Base-by-base conservation (phyloP, 139 green algal genomes). In the Chlamydomonas urium region DNA sequence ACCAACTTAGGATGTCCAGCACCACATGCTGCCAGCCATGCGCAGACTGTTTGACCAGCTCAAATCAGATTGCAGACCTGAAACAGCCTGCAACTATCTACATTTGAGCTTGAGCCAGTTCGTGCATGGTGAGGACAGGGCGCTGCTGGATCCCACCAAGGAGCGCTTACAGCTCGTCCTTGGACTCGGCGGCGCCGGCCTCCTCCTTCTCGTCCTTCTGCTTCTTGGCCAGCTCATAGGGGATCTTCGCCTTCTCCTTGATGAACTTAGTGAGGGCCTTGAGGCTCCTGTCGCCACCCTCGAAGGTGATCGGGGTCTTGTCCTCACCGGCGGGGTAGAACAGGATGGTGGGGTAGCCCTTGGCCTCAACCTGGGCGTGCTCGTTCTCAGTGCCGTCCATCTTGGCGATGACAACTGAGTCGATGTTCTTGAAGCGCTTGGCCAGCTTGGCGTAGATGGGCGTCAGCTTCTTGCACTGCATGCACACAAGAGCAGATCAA, bases 381-480 rank as follows among this genome's bases (percentile, higher is more conserved):
- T 93, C 87, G 73, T 93, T 93, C 71, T 88, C 82, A 47, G 85
- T 91, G 76, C 85, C 87, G 66, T 93, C 87, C 85, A 93, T 90
- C 85, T 93, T 93, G 71, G 87, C 87, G 61, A 93, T 90, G 2
- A 90, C 81, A 17, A 92, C 81, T 48, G 66, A 81, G 72, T 89
- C 83, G 2, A 93, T 78, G 58, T 84, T 84, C 38, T 79, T 83
- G 73, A 95, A 95, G 38, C 83, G 75, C 81, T 93, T 92, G 73
- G 80, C 91, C 68, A 96, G 86, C 80, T 94, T 92, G 78, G 90
- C 83, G 81, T 91, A 97, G 34, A 86, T 83, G 38, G 91, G 91
- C 38, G 86, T 88, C 28, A 97, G 81, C 67, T 74, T 47, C 83
- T 96, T 92, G 89, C 91, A 96, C 86, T 93, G 88, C 14, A 10